Evolutionary conservation across 1,284 basidiomycete genomes (phyloP), one percentile per base, ranked within the genome.

Genomic region (Gymnopus androsaceus): DNA sequence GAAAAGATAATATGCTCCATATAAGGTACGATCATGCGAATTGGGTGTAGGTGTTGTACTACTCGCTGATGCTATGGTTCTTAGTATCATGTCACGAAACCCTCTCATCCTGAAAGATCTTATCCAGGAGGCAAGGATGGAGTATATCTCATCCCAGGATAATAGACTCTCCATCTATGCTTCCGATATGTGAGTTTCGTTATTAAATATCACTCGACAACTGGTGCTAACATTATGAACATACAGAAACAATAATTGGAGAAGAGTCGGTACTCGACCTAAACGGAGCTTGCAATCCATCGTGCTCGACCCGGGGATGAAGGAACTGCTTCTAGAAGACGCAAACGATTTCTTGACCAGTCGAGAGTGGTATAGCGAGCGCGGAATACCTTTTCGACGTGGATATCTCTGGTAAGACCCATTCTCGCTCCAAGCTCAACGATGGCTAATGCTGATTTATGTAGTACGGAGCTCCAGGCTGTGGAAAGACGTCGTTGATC

Each of bases 401-500:
- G 88, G 88, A 4, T 90, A 89, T 67, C 77, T 27, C 73, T 88
- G 44, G 83, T 84, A 56, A 59, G 76, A 66, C 23, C n/a, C n/a
- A n/a, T n/a, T n/a, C n/a, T n/a, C n/a, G n/a, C n/a, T n/a, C n/a
- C n/a, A n/a, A n/a, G n/a, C n/a, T n/a, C n/a, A n/a, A n/a, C n/a
- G n/a, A n/a, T n/a, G 40, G 36, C 21, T 30, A 27, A 25, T 4
- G 14, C 27, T 34, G 1, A 28, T 30, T 12, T 38, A 19, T 36
- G 46, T 36, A 83, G 79, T 80, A 89, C 63, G 90, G 90, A 33
- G 83, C 81, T 3, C 87, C 90, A 21, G 89, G 89, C 14, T 82
- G 83, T 15, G 90, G 90, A 2, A 91, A 91, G 65, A 88, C 88
- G 0, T 88, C 84, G 23, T 75, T 88, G 62, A 84, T 92, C 53